Percentiles rank a stretch among this genome's conserved stretches.
phyloP scores from a whole-genome alignment of 2,329 filamentous ascomycete genomes.

The Paraphoma chrysanthemicola region DNA sequence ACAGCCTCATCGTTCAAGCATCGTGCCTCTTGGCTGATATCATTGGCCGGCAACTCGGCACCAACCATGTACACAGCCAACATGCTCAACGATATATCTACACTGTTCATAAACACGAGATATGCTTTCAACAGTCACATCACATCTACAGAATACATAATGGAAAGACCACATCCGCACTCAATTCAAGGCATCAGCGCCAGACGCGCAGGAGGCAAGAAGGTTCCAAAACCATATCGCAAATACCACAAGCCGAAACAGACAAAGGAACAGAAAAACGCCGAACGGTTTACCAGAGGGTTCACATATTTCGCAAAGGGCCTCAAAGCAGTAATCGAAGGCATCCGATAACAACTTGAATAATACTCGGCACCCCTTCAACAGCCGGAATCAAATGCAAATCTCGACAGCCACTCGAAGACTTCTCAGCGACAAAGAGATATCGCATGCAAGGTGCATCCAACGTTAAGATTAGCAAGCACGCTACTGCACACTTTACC shows the following conservation, averaged over 20 bases:
- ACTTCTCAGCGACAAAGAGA: background rate
- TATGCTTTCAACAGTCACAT: background rate
- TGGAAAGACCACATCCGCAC: slow-evolving; percentile 20
- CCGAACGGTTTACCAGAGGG: slow-evolving; percentile 9
- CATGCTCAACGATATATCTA: background rate
- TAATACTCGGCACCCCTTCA: background rate
- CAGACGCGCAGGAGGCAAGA: slow-evolving; percentile 20
- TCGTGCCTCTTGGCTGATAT: slow-evolving; percentile 17
- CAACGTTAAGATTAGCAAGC: slow-evolving; percentile 10
- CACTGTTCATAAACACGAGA: no score
- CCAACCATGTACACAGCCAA: slow-evolving; percentile 4
- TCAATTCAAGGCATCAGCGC: slow-evolving; percentile 22
- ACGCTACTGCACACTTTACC: slow-evolving; percentile 1
- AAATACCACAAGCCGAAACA: slow-evolving; percentile 15
- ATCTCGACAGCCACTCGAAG: no score
- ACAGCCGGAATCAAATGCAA: background rate
- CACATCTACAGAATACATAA: background rate
- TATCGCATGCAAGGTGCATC: background rate
- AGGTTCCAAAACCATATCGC: slow-evolving; percentile 24
- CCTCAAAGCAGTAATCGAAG: slow-evolving; percentile 6
- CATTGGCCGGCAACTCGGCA: slow-evolving; percentile 15
- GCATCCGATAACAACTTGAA: background rate
- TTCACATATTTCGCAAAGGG: background rate
- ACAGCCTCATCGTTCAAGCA: background rate
- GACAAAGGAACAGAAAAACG: slow-evolving; percentile 11